These are phyloP conservation scores for Podaxis mareebaensis DNA, from an alignment of 768 basidiomycete species.

Conservation along the genomic window DNA sequence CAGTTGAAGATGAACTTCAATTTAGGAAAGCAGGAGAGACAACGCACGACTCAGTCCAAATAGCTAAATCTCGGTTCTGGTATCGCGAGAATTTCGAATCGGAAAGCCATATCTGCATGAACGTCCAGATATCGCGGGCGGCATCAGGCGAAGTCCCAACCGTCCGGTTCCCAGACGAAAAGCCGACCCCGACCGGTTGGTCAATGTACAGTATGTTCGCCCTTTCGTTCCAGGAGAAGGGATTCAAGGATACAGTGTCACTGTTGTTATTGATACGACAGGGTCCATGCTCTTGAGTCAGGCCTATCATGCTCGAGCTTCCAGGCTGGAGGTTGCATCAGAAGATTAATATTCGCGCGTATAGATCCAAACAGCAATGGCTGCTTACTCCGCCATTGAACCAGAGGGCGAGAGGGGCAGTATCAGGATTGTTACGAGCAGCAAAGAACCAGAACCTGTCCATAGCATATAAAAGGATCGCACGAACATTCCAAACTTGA, in stretches of 20 bases:
- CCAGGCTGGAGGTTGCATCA: conserved; percentile 40
- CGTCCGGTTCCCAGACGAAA: conserved; percentile 52
- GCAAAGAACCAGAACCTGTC: conserved; percentile 71
- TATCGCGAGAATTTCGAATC: conserved; percentile 55
- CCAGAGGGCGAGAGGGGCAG: conserved; percentile 66
- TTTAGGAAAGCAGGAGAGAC: not conserved
- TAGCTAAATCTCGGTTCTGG: conserved; percentile 44
- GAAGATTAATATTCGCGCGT: not conserved
- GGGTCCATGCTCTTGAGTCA: conserved; percentile 77
- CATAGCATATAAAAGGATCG: not conserved
- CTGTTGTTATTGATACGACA: conserved; percentile 63
- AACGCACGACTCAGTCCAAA: conserved; percentile 64
- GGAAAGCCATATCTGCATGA: conserved; percentile 62
- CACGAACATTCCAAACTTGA: not conserved
- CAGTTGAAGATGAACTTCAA: not conserved
- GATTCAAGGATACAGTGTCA: conserved; percentile 49
- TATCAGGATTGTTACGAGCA: conserved; percentile 57
- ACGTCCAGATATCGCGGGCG: conserved; percentile 58
- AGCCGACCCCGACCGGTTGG: conserved; percentile 64
- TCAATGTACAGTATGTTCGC: conserved; percentile 62
- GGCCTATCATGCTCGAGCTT: conserved; percentile 58
- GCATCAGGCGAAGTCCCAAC: conserved; percentile 55
- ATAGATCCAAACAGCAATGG: not conserved
- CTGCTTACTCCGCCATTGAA: conserved; percentile 61
- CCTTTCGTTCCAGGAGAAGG: conserved; percentile 58